These are phyloP conservation scores for Alternaria angustiovoidea DNA, from an alignment of 2,329 filamentous ascomycete genomes.

Conservation along the genomic window DNA sequence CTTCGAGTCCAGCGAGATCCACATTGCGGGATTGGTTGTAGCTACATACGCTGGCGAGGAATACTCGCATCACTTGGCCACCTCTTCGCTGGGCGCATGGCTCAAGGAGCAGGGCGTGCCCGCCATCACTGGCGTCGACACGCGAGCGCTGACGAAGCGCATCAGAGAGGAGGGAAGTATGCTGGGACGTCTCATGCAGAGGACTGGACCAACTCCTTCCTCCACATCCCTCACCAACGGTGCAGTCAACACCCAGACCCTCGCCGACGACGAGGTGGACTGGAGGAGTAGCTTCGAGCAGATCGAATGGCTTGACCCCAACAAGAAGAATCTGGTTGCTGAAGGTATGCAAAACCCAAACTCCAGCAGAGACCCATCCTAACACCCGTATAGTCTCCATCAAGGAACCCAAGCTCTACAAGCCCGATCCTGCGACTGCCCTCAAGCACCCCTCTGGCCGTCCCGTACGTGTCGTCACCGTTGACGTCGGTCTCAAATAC, in stretches of 20 bases:
- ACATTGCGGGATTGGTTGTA: slow-evolving; percentile 89
- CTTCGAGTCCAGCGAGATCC: slow-evolving; percentile 92
- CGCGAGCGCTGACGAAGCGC: slow-evolving; percentile 89
- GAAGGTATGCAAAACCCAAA: slow-evolving; percentile 70
- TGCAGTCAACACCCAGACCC: slow-evolving; percentile 39
- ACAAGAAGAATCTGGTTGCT: slow-evolving; percentile 88
- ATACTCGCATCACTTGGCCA: slow-evolving; percentile 92
- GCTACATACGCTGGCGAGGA: slow-evolving; percentile 94
- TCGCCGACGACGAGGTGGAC: slow-evolving; percentile 42
- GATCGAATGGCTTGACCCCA: slow-evolving; percentile 90
- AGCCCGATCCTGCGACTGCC: slow-evolving; percentile 73
- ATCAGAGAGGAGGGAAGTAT: slow-evolving; percentile 95
- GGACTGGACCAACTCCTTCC: slow-evolving; percentile 60
- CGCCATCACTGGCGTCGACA: slow-evolving; percentile 95
- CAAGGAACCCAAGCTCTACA: slow-evolving; percentile 84
- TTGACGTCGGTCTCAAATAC: slow-evolving; percentile 98
- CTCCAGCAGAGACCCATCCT: slow-evolving; percentile 23
- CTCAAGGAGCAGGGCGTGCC: slow-evolving; percentile 95
- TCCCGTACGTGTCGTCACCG: slow-evolving; percentile 83
- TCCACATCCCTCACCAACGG: slow-evolving; percentile 51
- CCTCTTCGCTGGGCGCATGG: slow-evolving; percentile 91
- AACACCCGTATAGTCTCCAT: slow-evolving; percentile 76
- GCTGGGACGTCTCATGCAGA: slow-evolving; percentile 86
- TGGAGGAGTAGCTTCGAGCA: slow-evolving; percentile 73
- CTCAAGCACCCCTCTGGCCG: slow-evolving; percentile 90